Base-by-base conservation (phyloP, 2,329 filamentous ascomycete species). In the Verticillium isaacii region DNA sequence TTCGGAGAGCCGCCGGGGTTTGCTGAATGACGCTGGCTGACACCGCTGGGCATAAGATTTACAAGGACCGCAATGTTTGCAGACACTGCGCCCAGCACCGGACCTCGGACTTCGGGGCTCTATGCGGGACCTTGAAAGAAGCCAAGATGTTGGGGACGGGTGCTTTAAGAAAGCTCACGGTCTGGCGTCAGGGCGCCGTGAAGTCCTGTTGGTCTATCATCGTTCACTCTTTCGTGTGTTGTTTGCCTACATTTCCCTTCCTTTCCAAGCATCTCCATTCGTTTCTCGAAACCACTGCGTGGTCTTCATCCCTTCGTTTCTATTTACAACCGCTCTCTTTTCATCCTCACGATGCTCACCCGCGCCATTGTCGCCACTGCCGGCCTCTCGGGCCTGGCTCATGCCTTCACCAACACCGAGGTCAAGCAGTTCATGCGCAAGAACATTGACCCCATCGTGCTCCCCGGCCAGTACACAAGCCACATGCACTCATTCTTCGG, bases 401-500 rank as follows among this genome's bases (percentile, higher is more conserved):
- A 63, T 56, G 68, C 68, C 32, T 70, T 68, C 64, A 70, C 68
- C 34, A 64, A 67, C 41, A 66, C 65, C 58, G 63, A 63, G 45
- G 61, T 65, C 54, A 62, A 58, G 29, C 68, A 66, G 59, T 70
- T 73, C 54, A 71, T 73, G 67, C 64, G 68, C 62, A 74, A 74
- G 66, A 74, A 72, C 60, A 70, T 74, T 32, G 70, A 74, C 32
- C 72, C 71, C 0, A 72, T 74, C 36, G 67, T 72, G n/a, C 68
- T 70, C 45, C 71, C 72, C 0, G 70, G 72, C 14, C 54, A 68
- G 61, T 69, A 74, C 57, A 69, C 68, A 63, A 72, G 71, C 23
- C 72, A 74, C 60, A 59, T 75, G 63, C 72, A 74, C 64, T 71
- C 70, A 14, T 74, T 72, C 65, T 75, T 75, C 60, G 72, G 73